Base-by-base conservation (phyloP, 2,329 filamentous ascomycete species). In the Aureobasidium sp. region DNA sequence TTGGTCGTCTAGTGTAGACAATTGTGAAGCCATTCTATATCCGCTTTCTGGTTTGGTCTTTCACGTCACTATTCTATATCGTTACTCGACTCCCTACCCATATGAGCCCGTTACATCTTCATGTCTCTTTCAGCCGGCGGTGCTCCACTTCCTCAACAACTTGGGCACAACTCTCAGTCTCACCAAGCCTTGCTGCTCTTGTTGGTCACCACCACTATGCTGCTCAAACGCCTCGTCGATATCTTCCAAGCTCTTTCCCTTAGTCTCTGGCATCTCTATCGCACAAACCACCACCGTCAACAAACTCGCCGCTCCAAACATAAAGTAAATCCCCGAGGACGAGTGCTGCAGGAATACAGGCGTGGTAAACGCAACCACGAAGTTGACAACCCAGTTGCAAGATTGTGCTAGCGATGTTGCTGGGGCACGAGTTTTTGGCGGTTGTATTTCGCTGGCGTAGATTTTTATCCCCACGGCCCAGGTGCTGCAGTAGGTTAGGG, bases 391-490 rank as follows among this genome's bases (percentile, higher is more conserved):
- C 75, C 81, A 84, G 51, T 82, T 82, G 16, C 76, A 75, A 4
- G 79, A 78, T 66, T 81, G 76, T 1, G 79, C 80, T 3, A 84
- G 66, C 61, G 77, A 79, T 10, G 78, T 82, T 3, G 81, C 82
- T 0, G 79, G 77, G 1, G 81, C 82, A 6, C 82, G 75, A 0
- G 80, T 84, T 32, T 78, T 73, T 1, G 75, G 74, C 0, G 81
- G 80, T 63, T 85, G 82, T 42, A 85, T 84, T 70, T 85, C 83
- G 8, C 77, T 77, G 1, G 79, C 78, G 62, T 83, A 85, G 11
- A 85, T 78, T 64, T 81, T 81, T 39, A 80, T 75, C 0, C 78
- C 76, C 14, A 85, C 78, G 0, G 74, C 81, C 81, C 82, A 85
- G 0, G 79, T 79, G 0, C 71, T 72, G 30, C 72, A 73, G 63